phyloP scores from a whole-genome alignment of 2,329 filamentous ascomycete genomes.

The Dryadomyces sulphureus region DNA sequence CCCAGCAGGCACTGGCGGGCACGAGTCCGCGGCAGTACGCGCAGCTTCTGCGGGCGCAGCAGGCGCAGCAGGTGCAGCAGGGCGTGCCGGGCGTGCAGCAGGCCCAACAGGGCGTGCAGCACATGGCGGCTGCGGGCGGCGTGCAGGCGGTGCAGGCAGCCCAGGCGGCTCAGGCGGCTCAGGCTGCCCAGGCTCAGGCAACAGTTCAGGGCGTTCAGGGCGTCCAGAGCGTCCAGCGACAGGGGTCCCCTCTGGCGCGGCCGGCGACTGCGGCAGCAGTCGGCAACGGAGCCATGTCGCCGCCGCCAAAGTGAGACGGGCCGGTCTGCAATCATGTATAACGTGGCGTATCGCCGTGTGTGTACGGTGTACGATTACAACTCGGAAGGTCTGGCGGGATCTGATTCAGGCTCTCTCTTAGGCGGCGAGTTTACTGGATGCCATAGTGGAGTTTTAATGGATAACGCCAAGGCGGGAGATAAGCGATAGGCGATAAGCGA shows the following conservation, averaged over 20 bases:
- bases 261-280: background rate
- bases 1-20: constrained; percentile 29
- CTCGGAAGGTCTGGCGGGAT: too few relatives aligned
- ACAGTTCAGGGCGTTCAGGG: background rate
- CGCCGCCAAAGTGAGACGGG: constrained; percentile 2
- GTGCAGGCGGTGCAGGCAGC: too few relatives aligned
- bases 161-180: too few relatives aligned
- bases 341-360: too few relatives aligned
- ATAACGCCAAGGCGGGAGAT: background rate
- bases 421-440: too few relatives aligned
- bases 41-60: constrained; percentile 41
- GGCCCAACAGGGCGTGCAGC: constrained; percentile 32
- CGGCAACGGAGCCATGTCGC: background rate
- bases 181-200: too few relatives aligned
- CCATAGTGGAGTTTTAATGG: too few relatives aligned
- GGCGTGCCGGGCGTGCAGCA: constrained; percentile 13
- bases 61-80: constrained; percentile 15
- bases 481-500: background rate
- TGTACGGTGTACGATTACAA: too few relatives aligned
- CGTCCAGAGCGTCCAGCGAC: constrained; percentile 1
- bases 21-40: constrained; percentile 46
- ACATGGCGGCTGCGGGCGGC: too few relatives aligned
- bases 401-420: too few relatives aligned
- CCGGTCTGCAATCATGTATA: too few relatives aligned
- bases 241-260: constrained; percentile 4